Percentiles rank a stretch among this genome's conserved stretches.
Evolutionary conservation across 139 green algal species (phyloP).

Genomic region (Chlorella sp.): DNA sequence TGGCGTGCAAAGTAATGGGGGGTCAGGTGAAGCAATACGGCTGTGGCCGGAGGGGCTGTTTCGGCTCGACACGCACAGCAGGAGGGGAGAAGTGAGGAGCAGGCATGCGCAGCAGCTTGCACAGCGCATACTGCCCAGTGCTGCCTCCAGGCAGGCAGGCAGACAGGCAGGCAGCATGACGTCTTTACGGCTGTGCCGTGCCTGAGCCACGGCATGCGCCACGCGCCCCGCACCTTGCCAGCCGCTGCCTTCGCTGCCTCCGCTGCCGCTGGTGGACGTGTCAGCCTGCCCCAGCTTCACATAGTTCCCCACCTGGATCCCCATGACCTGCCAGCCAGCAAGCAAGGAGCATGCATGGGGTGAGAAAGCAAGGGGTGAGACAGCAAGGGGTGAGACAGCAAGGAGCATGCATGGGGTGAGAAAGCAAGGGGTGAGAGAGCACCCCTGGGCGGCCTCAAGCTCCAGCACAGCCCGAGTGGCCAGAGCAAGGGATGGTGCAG

Average conservation of each 20-base stretch:
- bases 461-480: no score
- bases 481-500: no score
- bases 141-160: no score
- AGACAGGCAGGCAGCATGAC: no score
- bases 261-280: neutral
- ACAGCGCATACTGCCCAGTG: no score
- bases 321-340: slow-evolving; percentile 29
- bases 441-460: no score
- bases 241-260: neutral
- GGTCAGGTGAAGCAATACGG: no score
- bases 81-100: neutral
- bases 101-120: neutral
- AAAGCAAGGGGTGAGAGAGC: neutral
- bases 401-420: neutral
- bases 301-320: slow-evolving; percentile 58
- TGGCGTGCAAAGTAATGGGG: no score
- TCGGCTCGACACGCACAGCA: no score
- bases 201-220: neutral
- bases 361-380: no score
- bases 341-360: neutral
- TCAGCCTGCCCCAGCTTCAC: neutral
- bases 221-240: slow-evolving; percentile 34
- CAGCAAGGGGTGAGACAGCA: no score
- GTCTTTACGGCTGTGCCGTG: neutral
- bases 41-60: no score